Percentiles rank a stretch among this genome's conserved stretches.
These are phyloP conservation scores for Pseudocercospora eumusae DNA, from an alignment of 2,329 filamentous ascomycete species.

Conservation along the genomic window DNA sequence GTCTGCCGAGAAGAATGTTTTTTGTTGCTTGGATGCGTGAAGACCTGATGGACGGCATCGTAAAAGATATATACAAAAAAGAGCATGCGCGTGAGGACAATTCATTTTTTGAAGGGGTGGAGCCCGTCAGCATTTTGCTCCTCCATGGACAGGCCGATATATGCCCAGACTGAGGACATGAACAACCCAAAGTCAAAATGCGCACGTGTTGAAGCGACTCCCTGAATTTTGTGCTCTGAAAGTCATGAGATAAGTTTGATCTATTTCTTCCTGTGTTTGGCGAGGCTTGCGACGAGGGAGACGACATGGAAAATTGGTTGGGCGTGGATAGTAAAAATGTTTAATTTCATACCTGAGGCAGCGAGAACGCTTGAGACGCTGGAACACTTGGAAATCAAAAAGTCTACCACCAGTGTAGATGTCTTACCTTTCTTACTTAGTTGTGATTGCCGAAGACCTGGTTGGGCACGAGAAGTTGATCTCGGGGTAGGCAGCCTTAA, in stretches of 20 bases:
- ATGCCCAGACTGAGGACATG: background rate
- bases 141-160: background rate
- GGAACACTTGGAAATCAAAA: background rate
- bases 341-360: background rate
- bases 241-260: background rate
- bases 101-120: background rate
- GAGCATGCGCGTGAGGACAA: background rate
- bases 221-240: background rate
- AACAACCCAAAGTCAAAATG: background rate
- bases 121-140: background rate
- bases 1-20: background rate
- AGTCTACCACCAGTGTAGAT: background rate
- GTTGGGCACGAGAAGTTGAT: slow-evolving; percentile 22
- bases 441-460: background rate
- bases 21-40: background rate
- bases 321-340: background rate
- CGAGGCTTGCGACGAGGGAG: background rate
- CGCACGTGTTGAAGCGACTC: background rate
- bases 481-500: slow-evolving; percentile 22
- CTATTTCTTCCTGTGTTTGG: background rate
- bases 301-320: background rate
- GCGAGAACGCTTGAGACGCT: slow-evolving; percentile 1
- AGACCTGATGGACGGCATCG: background rate
- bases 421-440: background rate
- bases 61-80: background rate